phyloP scores from a whole-genome alignment of 192 early-diverging fungal genomes.

The Thamnidium elegans region DNA sequence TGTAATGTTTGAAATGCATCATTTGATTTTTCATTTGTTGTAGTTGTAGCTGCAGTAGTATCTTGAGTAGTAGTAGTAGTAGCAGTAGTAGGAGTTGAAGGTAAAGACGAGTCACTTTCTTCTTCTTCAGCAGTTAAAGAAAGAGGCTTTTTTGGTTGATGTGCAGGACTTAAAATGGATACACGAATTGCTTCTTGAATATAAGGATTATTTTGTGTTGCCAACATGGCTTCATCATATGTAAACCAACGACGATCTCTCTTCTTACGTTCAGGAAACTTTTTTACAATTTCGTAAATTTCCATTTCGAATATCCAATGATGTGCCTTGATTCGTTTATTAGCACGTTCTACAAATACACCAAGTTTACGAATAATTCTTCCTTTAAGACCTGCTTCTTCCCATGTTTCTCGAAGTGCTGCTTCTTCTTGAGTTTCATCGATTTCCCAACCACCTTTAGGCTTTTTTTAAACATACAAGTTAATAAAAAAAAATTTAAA shows the following conservation, averaged over 20 bases:
- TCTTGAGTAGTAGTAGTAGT: neutral
- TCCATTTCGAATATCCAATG: slow-evolving; percentile 55
- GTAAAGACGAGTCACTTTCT: neutral
- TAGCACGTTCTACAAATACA: slow-evolving; percentile 41
- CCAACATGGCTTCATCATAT: slow-evolving; percentile 29
- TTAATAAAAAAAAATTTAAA: neutral
- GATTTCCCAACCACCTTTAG: slow-evolving; percentile 65
- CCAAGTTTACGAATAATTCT: slow-evolving; percentile 44
- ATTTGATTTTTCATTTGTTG: neutral
- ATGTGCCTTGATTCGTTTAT: slow-evolving; percentile 36
- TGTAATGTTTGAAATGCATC: slow-evolving; percentile 7
- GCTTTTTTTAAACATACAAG: slow-evolving; percentile 22
- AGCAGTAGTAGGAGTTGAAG: neutral
- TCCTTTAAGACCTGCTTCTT: slow-evolving; percentile 58
- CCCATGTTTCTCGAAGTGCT: slow-evolving; percentile 58
- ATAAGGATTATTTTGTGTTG: slow-evolving; percentile 20
- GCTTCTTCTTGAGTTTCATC: slow-evolving; percentile 55
- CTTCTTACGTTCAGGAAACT: slow-evolving; percentile 51
- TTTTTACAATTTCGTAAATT: slow-evolving; percentile 45
- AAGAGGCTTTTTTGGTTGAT: neutral
- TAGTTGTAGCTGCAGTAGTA: neutral
- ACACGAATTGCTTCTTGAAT: slow-evolving; percentile 28
- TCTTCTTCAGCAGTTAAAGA: neutral
- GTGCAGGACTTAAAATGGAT: slow-evolving; percentile 19
- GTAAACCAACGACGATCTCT: slow-evolving; percentile 37